Evolutionary conservation across 352 stramenopile species (phyloP), one percentile per base, ranked within the genome.

Genomic region (Pythium plurisporium): DNA sequence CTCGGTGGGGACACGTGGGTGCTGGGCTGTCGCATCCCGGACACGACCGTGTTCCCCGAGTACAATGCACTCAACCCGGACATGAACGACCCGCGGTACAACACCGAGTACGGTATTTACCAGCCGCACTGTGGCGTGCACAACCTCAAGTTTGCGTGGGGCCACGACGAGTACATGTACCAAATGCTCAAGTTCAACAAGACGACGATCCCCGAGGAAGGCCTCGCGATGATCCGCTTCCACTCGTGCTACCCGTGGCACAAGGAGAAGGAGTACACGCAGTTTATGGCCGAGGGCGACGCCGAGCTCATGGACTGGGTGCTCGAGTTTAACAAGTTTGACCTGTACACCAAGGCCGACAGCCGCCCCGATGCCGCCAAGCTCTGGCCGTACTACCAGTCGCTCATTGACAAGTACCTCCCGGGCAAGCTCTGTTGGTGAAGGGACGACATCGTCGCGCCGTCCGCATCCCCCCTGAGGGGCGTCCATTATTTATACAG

Each of bases 101-200:
- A 96, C 64, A 95, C 84, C 2, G 68, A 82, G 33, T 76, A 68
- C 31, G 91, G 92, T 45, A 95, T 97, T 46, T 97, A 97, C 62
- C 64, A 90, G 65, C 75, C 79, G 10, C 60, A 94, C 59, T 98
- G 92, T 56, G 92, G 92, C 29, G 65, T 98, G 31, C 76, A 89
- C 53, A 91, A 96, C 59, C 70, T 97, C 47, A 82, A 81, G 53
- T 97, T 96, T 62, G 87, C 89, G 2, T 97, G 89, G 78, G 91
- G 91, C 46, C 91, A 98, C 60, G 91, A 92, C 67, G 92, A 98
- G 73, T 98, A 97, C 68, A 77, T 98, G 69, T 98, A 96, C 69
- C 77, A 91, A 58, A 97, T 98, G 88, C 80, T 97, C 44, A 79
- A 89, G 55, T 88, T 88, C 54, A 97, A 98, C 72, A 63, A 91